A percentile compares a stretch with the other conserved stretches of the same genome.
phyloP scores from a whole-genome alignment of 2,329 filamentous ascomycete genomes.

The Epichloe amarillans region DNA sequence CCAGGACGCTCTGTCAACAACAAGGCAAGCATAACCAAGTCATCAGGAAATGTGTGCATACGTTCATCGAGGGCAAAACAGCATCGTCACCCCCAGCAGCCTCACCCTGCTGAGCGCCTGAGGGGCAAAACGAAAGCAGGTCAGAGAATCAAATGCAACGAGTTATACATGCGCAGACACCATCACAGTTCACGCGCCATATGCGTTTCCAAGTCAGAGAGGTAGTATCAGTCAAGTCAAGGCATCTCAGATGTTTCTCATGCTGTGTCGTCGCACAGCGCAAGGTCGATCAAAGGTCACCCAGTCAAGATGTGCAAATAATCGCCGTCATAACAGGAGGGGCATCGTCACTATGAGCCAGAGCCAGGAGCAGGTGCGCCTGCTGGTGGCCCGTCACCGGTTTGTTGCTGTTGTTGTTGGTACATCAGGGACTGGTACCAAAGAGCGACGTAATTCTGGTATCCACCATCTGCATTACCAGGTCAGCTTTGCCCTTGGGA shows the following conservation, averaged over 20 bases:
- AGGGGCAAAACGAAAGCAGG: not conserved
- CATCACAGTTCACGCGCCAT: constrained; percentile 15
- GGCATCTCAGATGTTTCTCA: constrained; percentile 16
- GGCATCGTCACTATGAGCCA: constrained; percentile 22
- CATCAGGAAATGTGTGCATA: not conserved
- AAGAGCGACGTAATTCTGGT: constrained; percentile 64
- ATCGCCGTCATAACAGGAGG: constrained; percentile 2
- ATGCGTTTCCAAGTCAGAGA: constrained; percentile 11
- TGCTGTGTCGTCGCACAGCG: constrained; percentile 2
- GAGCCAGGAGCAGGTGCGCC: constrained; percentile 24
- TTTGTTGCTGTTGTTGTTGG: constrained; percentile 27
- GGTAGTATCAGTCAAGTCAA: constrained; percentile 21
- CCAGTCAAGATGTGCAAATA: constrained; percentile 15
- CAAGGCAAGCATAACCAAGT: not conserved
- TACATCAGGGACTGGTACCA: constrained; percentile 60
- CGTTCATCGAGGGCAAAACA: constrained; percentile 3
- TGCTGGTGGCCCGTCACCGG: constrained; percentile 23
- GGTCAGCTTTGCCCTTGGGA: constrained; percentile 10
- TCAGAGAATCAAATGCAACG: constrained; percentile 6
- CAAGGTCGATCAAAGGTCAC: constrained; percentile 22
- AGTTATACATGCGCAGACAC: constrained; percentile 21
- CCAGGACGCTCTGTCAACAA: not conserved
- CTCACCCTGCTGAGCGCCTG: not conserved
- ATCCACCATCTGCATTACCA: constrained; percentile 51
- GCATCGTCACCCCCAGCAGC: not conserved